Evolutionary conservation across 2,329 filamentous ascomycete species (phyloP).

Genomic region (Fusarium torreyae): DNA sequence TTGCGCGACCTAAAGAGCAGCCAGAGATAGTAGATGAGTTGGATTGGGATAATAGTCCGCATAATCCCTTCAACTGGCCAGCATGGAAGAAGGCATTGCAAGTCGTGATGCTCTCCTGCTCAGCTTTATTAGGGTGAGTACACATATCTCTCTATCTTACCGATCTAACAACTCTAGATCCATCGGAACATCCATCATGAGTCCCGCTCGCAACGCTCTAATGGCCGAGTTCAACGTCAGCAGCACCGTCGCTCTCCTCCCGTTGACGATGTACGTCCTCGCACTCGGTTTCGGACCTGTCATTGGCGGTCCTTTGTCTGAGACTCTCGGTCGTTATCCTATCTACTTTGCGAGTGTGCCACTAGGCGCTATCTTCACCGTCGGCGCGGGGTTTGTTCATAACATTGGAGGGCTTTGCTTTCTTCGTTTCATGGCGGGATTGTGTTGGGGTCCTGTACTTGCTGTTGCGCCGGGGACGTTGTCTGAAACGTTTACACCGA

Average conservation of each 20-base stretch:
- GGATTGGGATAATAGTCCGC: slow-evolving; percentile 57
- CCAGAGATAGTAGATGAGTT: slow-evolving; percentile 7
- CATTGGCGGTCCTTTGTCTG: slow-evolving; percentile 71
- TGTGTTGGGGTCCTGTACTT: slow-evolving; percentile 65
- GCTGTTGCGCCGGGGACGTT: slow-evolving; percentile 66
- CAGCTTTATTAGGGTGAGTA: slow-evolving; percentile 61
- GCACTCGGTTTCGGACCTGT: slow-evolving; percentile 73
- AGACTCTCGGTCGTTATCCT: slow-evolving; percentile 68
- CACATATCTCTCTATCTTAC: neutral
- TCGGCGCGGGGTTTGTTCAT: slow-evolving; percentile 68
- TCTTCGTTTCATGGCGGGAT: slow-evolving; percentile 70
- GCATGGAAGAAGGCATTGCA: slow-evolving; percentile 58
- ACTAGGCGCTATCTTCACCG: slow-evolving; percentile 67
- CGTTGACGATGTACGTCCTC: slow-evolving; percentile 72
- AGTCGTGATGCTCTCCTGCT: slow-evolving; percentile 56
- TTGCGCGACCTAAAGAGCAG: slow-evolving; percentile 19
- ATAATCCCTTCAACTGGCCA: slow-evolving; percentile 69
- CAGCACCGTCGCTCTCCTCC: slow-evolving; percentile 70
- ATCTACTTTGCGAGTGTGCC: slow-evolving; percentile 65
- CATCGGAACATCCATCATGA: slow-evolving; percentile 37
- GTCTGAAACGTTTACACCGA: slow-evolving; percentile 63
- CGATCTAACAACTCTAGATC: slow-evolving; percentile 16
- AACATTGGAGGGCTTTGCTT: slow-evolving; percentile 67
- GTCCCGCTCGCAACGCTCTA: slow-evolving; percentile 54
- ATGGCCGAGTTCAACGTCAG: slow-evolving; percentile 68